Base-by-base conservation (phyloP, 805 yeast species). In the Sugiyamaella floridensis region DNA sequence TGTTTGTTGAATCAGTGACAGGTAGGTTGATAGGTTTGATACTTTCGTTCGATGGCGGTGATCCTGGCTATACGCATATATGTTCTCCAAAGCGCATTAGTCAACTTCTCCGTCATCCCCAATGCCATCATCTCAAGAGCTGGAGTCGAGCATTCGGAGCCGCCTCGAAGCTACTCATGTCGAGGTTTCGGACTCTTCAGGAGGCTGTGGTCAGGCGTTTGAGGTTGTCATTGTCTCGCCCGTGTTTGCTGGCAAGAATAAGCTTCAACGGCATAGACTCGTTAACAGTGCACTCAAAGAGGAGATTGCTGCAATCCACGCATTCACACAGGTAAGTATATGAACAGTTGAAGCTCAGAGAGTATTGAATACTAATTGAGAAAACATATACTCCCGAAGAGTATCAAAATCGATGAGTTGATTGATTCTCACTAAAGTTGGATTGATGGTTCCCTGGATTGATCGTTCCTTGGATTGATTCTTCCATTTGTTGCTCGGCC, bases 171-270 rank as follows among this genome's bases (percentile, higher is more conserved):
- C 93, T 9, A 54, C 63, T 0, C 79, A 83, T 55, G 88, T 83
- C 10, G 85, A 83, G 61, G 89, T 87, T 6, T 83, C 79, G 55
- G 95, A 87, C 59, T 78, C 81, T 74, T 82, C 83, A 10, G 71
- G 69, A 66, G 99, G 99, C 1, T 93, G 99, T 70, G 99, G 99
- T 4, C 97, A 92, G 68, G 96, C 98, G 2, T 92, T 90, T 69
- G 96, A 95, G 40, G 96, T 89, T 34, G 78, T 87, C 6, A 90
- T 95, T 26, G 96, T 93, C 9, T 72, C 75, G 69, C 83, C 80
- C 45, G 64, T 74, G 19, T 93, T 95, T 67, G 68, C 75, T 55
- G 93, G 93, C 20, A 88, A 89, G 71, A 89, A 88, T 70, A 86
- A 86, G 66, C 74, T 93, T 48, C 79, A 82, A 74, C 79, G 99